Evolutionary conservation across 2,329 filamentous ascomycete species (phyloP), one percentile per base, ranked within the genome.

Genomic region (Scleromitrula shiraiana): DNA sequence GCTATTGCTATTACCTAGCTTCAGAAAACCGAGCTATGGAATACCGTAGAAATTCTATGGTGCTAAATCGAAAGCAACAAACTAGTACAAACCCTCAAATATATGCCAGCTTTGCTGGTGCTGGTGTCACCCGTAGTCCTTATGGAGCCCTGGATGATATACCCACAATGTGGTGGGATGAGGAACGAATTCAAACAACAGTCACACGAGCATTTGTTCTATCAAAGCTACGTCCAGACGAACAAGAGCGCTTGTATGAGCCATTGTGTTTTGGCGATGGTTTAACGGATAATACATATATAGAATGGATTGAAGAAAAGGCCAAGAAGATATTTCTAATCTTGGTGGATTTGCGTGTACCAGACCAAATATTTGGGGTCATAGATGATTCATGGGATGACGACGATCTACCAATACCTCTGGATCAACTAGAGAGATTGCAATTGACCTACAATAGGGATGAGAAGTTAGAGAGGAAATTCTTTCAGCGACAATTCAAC

Each of bases 371-470:
- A 51, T 89, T 89, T 59, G 77, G 77, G 35, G 72, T 86, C 44
- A 79, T 88, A 50, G 84, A 89, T 64, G 80, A 84, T 59, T 83
- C 81, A 19, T 88, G 83, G 83, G 82, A 85, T 56, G 85, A 90
- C 59, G 75, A 79, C 45, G 85, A 90, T 65, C 69, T 90, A 35
- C 85, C 85, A 5, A 72, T 89, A 40, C 70, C 79, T 4, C 68
- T 77, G 45, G 80, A 85, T 42, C 77, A 84, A 50, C 75, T 88
- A 38, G 74, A 76, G 56, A 76, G 76, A 39, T 73, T 88, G 15
- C 72, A 74, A 24, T 68, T 88, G 36, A 78, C 78, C 0, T 71
- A 75, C 19, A 66, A 70, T 20, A 75, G 72, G 41, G 77, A 87
- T 61, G 75, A 80, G 50, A 75, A 73, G 47, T 61, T 84, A n/a